Conservation (phyloP, 345 rosid genomes). For the Syzygium aqueum region DNA sequence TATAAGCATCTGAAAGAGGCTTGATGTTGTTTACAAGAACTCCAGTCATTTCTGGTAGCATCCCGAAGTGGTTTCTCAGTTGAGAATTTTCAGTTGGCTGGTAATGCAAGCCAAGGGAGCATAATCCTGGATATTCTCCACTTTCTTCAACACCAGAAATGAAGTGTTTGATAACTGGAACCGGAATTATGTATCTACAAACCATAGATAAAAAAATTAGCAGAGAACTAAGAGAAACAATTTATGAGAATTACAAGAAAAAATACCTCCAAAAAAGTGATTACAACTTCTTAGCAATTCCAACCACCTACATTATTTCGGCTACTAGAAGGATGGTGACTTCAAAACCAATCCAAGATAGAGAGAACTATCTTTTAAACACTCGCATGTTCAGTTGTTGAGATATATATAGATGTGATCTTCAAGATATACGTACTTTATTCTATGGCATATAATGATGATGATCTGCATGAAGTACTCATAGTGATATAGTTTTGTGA, state of each 20-base stretch:
- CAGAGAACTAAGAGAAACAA: background rate
- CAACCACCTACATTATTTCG: background rate
- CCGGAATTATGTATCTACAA: conserved; percentile 78
- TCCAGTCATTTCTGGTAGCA: conserved; percentile 64
- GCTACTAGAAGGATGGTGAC: background rate
- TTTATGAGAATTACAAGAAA: background rate
- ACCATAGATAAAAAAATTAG: background rate
- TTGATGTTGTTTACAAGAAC: conserved; percentile 75
- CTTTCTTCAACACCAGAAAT: conserved; percentile 58
- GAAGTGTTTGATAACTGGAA: conserved; percentile 72
- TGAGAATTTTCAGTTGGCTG: conserved; percentile 80
- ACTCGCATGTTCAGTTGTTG: background rate
- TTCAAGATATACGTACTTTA: background rate
- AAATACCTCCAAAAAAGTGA: background rate
- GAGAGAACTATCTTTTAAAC: background rate
- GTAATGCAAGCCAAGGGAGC: conserved; percentile 76
- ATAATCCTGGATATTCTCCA: conserved; percentile 63
- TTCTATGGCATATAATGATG: background rate
- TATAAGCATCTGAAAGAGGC: conserved; percentile 58
- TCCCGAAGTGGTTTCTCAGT: conserved; percentile 50
- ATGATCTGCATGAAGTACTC: background rate
- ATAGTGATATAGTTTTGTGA: background rate
- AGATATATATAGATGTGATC: background rate
- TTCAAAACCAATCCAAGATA: background rate
- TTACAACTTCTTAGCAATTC: background rate